These are phyloP conservation scores for Astrothelium macrocarpum DNA, from an alignment of 495 filamentous ascomycete species.

Conservation along the genomic window DNA sequence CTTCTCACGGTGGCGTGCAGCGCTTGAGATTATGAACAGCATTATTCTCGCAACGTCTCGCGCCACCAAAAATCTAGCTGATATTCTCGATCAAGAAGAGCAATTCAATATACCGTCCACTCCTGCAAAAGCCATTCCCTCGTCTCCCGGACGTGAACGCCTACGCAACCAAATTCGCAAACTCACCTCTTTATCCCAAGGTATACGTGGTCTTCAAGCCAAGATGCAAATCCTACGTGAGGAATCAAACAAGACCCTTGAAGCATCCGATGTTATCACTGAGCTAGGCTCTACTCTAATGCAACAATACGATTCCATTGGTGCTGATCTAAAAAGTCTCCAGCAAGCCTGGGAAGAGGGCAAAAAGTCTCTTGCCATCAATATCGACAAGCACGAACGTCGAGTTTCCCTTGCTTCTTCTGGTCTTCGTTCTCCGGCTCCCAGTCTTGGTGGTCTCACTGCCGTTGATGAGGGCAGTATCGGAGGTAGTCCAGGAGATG, in stretches of 20 bases:
- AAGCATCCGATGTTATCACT: slow-evolving; percentile 60
- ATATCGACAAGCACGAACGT: slow-evolving; percentile 62
- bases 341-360: slow-evolving; percentile 89
- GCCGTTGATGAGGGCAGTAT: slow-evolving; percentile 55
- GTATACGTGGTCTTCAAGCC: slow-evolving; percentile 84
- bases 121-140: slow-evolving; percentile 40
- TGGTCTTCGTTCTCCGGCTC: slow-evolving; percentile 62
- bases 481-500: slow-evolving; percentile 59
- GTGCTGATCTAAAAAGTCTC: slow-evolving; percentile 69
- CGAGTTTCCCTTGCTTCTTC: slow-evolving; percentile 54
- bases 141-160: slow-evolving; percentile 60
- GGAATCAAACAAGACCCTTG: slow-evolving; percentile 68
- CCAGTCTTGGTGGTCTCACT: slow-evolving; percentile 73
- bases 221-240: slow-evolving; percentile 90
- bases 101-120: slow-evolving; percentile 50
- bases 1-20: slow-evolving; percentile 67
- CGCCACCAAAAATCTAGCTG: slow-evolving; percentile 49
- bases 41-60: slow-evolving; percentile 47
- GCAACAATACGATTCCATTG: slow-evolving; percentile 89
- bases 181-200: slow-evolving; percentile 76
- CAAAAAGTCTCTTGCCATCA: slow-evolving; percentile 61
- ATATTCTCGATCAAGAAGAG: slow-evolving; percentile 74
- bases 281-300: slow-evolving; percentile 68
- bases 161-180: slow-evolving; percentile 77
- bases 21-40: slow-evolving; percentile 62